Evolutionary conservation across 768 basidiomycete genomes (phyloP), one percentile per base, ranked within the genome.

Genomic region (Suillus occidentalis): DNA sequence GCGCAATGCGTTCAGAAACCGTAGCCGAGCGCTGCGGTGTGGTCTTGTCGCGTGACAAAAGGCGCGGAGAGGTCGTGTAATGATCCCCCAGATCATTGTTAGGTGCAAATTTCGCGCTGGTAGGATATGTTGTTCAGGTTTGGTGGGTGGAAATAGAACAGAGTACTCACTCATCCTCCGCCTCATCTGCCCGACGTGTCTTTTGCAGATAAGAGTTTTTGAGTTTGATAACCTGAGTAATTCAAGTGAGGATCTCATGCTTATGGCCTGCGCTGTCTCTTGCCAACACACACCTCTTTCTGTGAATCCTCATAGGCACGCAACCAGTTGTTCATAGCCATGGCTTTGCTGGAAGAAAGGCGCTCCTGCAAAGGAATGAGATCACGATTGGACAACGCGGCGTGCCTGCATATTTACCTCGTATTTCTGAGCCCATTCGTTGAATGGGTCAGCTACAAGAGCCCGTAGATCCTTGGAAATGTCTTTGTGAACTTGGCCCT

Each of bases 81-180:
- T 86, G 88, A 76, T 95, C 94, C 42, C 81, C 78, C 16, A 81
- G 69, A 60, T 83, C 83, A 55, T 79, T 77, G 71, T 84, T 89
- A 8, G 95, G 95, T 7, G 94, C 93, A 71, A 97, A 97, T 72
- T 92, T 94, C 49, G 86, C 92, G 75, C 95, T 97, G 71, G 60
- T 20, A 45, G 40, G 20, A 65, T 66, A 67, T 63, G 66, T 62
- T 62, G 45, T 45, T 68, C 34, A 73, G 64, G 16, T 43, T 36
- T 31, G 3, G 40, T 12, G 8, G n/a, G 13, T n/a, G 14, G 42
- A 34, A 50, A 58, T 61, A 37, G 52, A 60, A 59, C 45, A 36
- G 14, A 53, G 18, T 10, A 82, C 94, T 71, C 76, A 97, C 95
- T 97, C 95, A 74, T 97, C 95, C 74, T 94, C 94, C 9, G 90